A percentile compares a stretch with the other conserved stretches of the same genome.
phyloP scores from a whole-genome alignment of 768 basidiomycete species.

The Tulasnella calospora region DNA sequence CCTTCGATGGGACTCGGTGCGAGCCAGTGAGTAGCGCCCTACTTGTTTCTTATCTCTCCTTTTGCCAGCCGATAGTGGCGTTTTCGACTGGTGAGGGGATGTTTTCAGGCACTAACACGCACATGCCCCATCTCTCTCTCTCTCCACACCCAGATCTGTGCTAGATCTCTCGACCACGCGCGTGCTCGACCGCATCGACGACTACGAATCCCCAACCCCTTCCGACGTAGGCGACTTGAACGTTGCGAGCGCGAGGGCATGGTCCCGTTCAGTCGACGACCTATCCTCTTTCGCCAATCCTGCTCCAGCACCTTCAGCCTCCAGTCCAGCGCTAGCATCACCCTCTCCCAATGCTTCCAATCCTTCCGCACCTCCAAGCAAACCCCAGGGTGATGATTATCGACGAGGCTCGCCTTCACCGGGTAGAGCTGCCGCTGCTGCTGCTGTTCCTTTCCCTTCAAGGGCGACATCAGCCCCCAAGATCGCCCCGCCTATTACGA shows the following conservation, averaged over 20 bases:
- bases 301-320: not conserved
- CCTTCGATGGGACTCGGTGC: constrained; percentile 42
- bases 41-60: constrained; percentile 21
- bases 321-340: not conserved
- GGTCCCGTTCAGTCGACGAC: constrained; percentile 79
- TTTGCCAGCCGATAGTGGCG: constrained; percentile 17
- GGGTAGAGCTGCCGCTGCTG: not conserved
- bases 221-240: constrained; percentile 53
- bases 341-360: too few species aligned
- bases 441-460: constrained; percentile 33
- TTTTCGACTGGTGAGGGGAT: not conserved
- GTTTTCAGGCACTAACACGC: constrained; percentile 7
- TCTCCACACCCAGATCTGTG: constrained; percentile 49
- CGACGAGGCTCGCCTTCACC: constrained; percentile 39
- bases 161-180: constrained; percentile 55
- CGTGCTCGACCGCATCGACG: constrained; percentile 40
- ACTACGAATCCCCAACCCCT: constrained; percentile 31
- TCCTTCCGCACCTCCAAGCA: constrained; percentile 44
- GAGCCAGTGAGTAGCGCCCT: constrained; percentile 47
- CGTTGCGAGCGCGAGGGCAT: constrained; percentile 60
- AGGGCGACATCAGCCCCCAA: constrained; percentile 35
- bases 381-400: constrained; percentile 62
- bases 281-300: constrained; percentile 35
- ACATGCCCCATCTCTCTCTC: not conserved
- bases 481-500: constrained; percentile 32